These are phyloP conservation scores for Bombardia bombarda DNA, from an alignment of 495 filamentous ascomycete species.

Conservation along the genomic window DNA sequence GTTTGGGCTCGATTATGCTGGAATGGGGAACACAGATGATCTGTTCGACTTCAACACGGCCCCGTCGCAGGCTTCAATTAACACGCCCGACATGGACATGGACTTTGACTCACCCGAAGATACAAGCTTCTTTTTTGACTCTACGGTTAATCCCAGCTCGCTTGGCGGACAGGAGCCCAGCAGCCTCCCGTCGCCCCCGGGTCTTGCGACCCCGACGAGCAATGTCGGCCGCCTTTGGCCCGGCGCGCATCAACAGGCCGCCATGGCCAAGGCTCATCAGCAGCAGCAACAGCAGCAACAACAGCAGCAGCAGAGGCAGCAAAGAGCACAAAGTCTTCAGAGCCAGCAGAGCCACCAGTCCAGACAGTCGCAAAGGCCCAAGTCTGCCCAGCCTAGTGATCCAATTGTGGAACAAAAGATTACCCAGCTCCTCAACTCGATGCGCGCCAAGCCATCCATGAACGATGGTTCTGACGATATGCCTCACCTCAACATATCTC, in stretches of 20 bases:
- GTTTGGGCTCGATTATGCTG: constrained; percentile 45
- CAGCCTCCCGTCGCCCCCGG: constrained; percentile 24
- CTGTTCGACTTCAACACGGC: constrained; percentile 53
- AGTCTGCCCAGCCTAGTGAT: constrained; percentile 46
- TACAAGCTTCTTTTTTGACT: constrained; percentile 47
- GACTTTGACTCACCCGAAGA: constrained; percentile 48
- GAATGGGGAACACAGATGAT: constrained; percentile 39
- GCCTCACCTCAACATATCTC: constrained; percentile 49
- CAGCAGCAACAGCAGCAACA: constrained; percentile 60
- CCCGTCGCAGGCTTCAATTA: constrained; percentile 35
- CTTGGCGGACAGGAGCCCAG: constrained; percentile 50
- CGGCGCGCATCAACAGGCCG: constrained; percentile 87
- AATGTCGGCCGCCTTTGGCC: constrained; percentile 70
- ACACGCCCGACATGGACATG: constrained; percentile 52
- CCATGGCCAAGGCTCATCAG: constrained; percentile 67
- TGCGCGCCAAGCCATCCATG: constrained; percentile 55
- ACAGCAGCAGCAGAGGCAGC: constrained; percentile 21
- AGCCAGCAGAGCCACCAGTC: constrained; percentile 43
- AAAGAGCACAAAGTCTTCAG: constrained; percentile 8
- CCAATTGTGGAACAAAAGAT: constrained; percentile 78
- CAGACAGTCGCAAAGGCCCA: constrained; percentile 29
- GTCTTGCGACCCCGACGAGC: constrained; percentile 37
- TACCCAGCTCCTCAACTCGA: constrained; percentile 73
- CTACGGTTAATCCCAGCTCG: constrained; percentile 60
- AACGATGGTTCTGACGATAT: constrained; percentile 41